Evolutionary conservation across 2,329 filamentous ascomycete genomes (phyloP).

Genomic region (Colletotrichum tamarilloi): DNA sequence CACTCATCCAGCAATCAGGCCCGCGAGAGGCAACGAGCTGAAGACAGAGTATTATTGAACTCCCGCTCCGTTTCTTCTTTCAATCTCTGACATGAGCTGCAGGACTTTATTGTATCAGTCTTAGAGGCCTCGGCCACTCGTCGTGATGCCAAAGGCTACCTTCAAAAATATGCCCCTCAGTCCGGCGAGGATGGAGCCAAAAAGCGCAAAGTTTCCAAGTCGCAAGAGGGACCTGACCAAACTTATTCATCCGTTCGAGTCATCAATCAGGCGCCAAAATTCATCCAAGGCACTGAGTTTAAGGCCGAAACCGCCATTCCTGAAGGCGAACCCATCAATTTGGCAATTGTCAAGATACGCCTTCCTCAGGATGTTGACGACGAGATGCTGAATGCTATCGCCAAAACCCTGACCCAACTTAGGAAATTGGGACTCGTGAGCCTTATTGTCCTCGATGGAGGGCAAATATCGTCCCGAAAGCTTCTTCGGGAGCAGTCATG

Average conservation of each 20-base stretch:
- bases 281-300: slow-evolving; percentile 46
- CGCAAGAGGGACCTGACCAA: slow-evolving; percentile 12
- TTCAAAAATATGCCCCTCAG: slow-evolving; percentile 78
- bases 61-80: too few species aligned
- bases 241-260: slow-evolving; percentile 42
- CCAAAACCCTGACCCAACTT: slow-evolving; percentile 85
- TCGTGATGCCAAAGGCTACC: slow-evolving; percentile 90
- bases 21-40: slow-evolving; percentile 56
- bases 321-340: slow-evolving; percentile 58
- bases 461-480: slow-evolving; percentile 52
- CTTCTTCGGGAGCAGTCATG: slow-evolving; percentile 72
- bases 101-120: slow-evolving; percentile 89
- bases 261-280: slow-evolving; percentile 47
- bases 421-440: slow-evolving; percentile 83
- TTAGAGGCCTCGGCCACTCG: slow-evolving; percentile 91
- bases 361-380: slow-evolving; percentile 78
- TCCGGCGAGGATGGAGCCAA: slow-evolving; percentile 12
- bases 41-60: slow-evolving; percentile 55
- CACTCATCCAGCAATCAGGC: slow-evolving; percentile 30
- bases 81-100: slow-evolving; percentile 25
- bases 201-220: slow-evolving; percentile 4
- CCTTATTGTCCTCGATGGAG: slow-evolving; percentile 84
- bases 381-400: slow-evolving; percentile 77
- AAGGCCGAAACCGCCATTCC: slow-evolving; percentile 32
- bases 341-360: slow-evolving; percentile 88